Evolutionary conservation across 2,329 filamentous ascomycete genomes (phyloP).

Genomic region (Didymella sp.): DNA sequence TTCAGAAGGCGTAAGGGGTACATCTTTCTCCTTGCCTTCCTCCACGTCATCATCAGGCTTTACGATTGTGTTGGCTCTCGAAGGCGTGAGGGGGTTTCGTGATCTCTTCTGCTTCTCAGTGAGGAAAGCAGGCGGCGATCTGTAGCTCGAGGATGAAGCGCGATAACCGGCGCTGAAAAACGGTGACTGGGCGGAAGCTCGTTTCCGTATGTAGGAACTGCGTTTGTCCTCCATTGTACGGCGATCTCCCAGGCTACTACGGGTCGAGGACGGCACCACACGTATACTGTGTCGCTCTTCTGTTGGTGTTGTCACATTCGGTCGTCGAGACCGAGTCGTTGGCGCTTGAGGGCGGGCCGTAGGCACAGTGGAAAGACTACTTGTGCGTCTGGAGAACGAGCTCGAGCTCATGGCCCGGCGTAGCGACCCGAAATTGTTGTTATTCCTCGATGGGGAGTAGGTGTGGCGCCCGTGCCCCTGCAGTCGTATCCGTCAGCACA

Average conservation of each 20-base stretch:
- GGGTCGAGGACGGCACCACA: constrained; percentile 42
- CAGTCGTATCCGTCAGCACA: constrained; percentile 4
- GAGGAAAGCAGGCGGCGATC: constrained; percentile 29
- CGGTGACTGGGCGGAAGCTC: constrained; percentile 48
- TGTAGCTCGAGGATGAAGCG: constrained; percentile 42
- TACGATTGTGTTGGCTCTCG: constrained; percentile 25
- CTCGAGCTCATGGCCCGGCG: constrained; percentile 45
- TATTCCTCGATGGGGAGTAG: constrained; percentile 39
- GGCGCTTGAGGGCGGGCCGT: constrained; percentile 49
- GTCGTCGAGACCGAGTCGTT: constrained; percentile 30
- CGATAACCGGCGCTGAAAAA: constrained; percentile 50
- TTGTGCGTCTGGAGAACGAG: constrained; percentile 50
- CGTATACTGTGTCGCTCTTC: constrained; percentile 52
- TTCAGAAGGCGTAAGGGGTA: constrained; percentile 21
- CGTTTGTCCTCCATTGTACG: constrained; percentile 52
- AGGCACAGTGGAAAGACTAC: constrained; percentile 49
- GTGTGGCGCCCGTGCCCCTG: constrained; percentile 37
- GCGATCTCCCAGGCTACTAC: constrained; percentile 48
- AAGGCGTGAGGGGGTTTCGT: constrained; percentile 14
- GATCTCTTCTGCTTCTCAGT: constrained; percentile 20
- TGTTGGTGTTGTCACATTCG: constrained; percentile 37
- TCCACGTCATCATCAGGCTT: constrained; percentile 29
- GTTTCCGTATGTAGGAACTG: constrained; percentile 52
- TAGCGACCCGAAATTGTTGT: constrained; percentile 33
- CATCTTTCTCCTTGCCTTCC: constrained; percentile 23